Base-by-base conservation (phyloP, 805 yeast genomes). In the Lipomyces kockii region DNA sequence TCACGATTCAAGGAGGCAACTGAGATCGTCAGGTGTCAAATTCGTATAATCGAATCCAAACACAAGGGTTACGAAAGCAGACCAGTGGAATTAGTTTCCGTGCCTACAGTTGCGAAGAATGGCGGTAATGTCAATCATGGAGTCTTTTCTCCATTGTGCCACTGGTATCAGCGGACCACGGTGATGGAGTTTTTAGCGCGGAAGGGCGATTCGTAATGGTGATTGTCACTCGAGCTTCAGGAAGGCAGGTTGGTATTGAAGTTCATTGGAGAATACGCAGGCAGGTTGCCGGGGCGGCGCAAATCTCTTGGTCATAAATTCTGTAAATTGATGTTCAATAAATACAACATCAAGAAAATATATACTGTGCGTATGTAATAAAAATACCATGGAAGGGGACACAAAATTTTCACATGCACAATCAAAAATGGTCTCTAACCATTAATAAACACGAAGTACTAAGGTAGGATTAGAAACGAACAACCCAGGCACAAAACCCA, bases 121-220 rank as follows among this genome's bases (percentile, higher is more conserved):
- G 63, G 63, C 20, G n/a, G 20, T n/a, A 37, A 32, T 12, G 54
- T 57, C 20, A 25, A 49, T 9, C 58, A 53, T 35, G 63, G 58
- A 11, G 49, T 34, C 35, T n/a, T 27, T 39, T 32, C 17, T n/a
- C 27, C n/a, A n/a, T 11, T 22, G 14, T 20, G 12, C 39, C 27
- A 39, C 6, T 62, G 54, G 55, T 62, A 62, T 56, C 60, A 25
- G 12, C 49, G 46, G 11, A 29, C n/a, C n/a, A 55, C 60, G 12
- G 49, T 62, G 22, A 27, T 62, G 60, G 46, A 62, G 56, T 25
- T n/a, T 22, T 43, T 62, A 20, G 32, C 39, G 29, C 20, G 49
- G 9, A n/a, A 43, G 3, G 49, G 20, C 49, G 49, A 17, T 43
- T 43, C 43, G 43, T 37, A 37, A 11, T 43, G 14, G 49, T 12